A percentile compares a stretch with the other conserved stretches of the same genome.
phyloP scores from a whole-genome alignment of 116 monocot genomes.

The Iris pallida region DNA sequence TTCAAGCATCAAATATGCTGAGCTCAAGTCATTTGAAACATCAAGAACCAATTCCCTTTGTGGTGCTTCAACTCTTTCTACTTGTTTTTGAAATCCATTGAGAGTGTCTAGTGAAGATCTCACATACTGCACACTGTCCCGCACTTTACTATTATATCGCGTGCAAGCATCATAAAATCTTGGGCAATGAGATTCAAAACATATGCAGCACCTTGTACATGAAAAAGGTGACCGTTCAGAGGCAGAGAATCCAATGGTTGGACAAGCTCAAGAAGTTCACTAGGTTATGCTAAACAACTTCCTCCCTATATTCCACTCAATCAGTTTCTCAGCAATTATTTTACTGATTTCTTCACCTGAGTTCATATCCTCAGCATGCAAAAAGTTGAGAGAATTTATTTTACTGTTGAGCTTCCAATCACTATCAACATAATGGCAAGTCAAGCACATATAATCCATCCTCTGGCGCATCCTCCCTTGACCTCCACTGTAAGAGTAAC shows the following conservation, averaged over 20 bases:
- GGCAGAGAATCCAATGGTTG: slow-evolving; percentile 19
- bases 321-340: slow-evolving; percentile 28
- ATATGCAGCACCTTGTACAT: slow-evolving; percentile 25
- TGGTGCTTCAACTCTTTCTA: slow-evolving; percentile 20
- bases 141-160: slow-evolving; percentile 31
- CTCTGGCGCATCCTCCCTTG: slow-evolving; percentile 9
- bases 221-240: slow-evolving; percentile 38
- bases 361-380: slow-evolving; percentile 19
- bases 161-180: slow-evolving; percentile 17
- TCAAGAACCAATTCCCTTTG: slow-evolving; percentile 38
- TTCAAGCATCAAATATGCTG: slow-evolving; percentile 50
- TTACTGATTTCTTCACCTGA: slow-evolving; percentile 25
- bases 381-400: slow-evolving; percentile 43
- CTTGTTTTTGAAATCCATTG: slow-evolving; percentile 29
- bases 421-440: slow-evolving; percentile 53
- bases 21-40: slow-evolving; percentile 28
- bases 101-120: slow-evolving; percentile 36
- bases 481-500: slow-evolving; percentile 47
- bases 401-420: slow-evolving; percentile 49
- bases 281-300: slow-evolving; percentile 35
- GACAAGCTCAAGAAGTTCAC: slow-evolving; percentile 28
- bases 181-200: slow-evolving; percentile 42
- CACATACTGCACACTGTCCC: slow-evolving; percentile 34
- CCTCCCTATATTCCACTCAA: slow-evolving; percentile 38
- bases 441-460: slow-evolving; percentile 44